Percentiles rank a stretch among this genome's conserved stretches.
phyloP scores from a whole-genome alignment of 139 green algal species.

The Picochlorum costavermella region DNA sequence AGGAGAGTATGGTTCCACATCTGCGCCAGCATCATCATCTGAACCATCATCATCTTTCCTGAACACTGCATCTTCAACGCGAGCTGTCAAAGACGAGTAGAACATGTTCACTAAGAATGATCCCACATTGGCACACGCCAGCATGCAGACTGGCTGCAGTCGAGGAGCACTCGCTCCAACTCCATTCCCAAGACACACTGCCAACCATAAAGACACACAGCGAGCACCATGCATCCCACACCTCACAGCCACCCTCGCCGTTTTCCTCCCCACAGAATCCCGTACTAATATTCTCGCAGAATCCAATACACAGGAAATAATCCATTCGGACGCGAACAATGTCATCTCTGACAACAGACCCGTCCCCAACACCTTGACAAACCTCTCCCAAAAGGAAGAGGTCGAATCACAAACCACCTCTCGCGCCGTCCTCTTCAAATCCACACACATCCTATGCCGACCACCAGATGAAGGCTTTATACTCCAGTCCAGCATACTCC shows the following conservation, averaged over 20 bases:
- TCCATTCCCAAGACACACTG: conserved; percentile 10
- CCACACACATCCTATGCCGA: too few relatives aligned
- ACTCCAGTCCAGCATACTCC: conserved; percentile 6
- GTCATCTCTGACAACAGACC: conserved; percentile 17
- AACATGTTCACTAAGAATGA: conserved; percentile 3
- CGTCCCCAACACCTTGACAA: conserved; percentile 9
- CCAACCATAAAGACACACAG: not conserved
- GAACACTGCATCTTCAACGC: not conserved
- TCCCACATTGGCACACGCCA: conserved; percentile 1
- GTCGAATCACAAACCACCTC: not conserved
- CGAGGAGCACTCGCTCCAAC: conserved; percentile 11
- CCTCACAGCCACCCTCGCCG: conserved; percentile 1
- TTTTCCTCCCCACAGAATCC: not conserved
- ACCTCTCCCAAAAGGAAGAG: not conserved
- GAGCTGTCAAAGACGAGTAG: not conserved
- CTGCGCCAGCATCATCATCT: not conserved
- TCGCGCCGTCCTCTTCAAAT: too few relatives aligned
- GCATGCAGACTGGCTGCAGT: conserved; percentile 3
- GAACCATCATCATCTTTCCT: conserved; percentile 3
- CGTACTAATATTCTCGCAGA: not conserved
- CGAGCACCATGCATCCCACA: conserved; percentile 18
- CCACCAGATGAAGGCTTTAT: too few relatives aligned
- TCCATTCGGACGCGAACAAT: conserved; percentile 5
- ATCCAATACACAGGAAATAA: conserved; percentile 6
- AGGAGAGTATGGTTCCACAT: too few relatives aligned